Evolutionary conservation across 495 filamentous ascomycete genomes (phyloP), one percentile per base, ranked within the genome.

Genomic region (Penicillium goetzii): DNA sequence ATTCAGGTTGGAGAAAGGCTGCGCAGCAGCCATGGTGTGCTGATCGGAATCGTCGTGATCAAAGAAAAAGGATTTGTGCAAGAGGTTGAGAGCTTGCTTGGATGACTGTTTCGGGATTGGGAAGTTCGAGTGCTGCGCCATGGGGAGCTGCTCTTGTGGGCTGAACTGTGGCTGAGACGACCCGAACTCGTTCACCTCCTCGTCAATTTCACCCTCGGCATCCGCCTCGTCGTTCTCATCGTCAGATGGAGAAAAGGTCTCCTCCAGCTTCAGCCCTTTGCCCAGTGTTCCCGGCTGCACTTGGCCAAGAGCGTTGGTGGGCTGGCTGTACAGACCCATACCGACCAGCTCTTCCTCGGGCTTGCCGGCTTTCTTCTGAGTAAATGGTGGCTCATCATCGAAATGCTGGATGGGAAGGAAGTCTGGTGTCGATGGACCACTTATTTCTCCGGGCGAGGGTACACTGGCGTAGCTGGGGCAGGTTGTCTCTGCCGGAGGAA

Each of bases 251-350:
- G 87, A 86, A 83, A 91, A 96, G 6, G 89, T 89, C 63, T 94
- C 91, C 78, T 93, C 91, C 15, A 96, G 78, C 69, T 93, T 96
- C 67, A 93, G 74, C 0, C 90, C 91, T 69, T 90, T 90, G 45
- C 90, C 90, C 14, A 79, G 82, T 1, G 71, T 51, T 34, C 64
- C 69, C 40, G 70, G 69, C 19, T 82, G 81, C 6, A 82, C 79
- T 34, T 81, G 82, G 49, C 82, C 83, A 9, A 72, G 65, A 59
- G 60, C 81, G 56, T 80, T 76, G 38, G 84, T 85, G 9, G 88
- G 88, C 33, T 85, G 75, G 69, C 90, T 91, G 76, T 96, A 94
- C 2, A 96, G 82, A 12, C 92, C 92, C 87, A 96, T 89, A 23
- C 90, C 92, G 23, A 92, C 86, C 2, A 96, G 79, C 67, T 92